phyloP scores from a whole-genome alignment of 106 monocot genomes.

The Allium sativum region DNA sequence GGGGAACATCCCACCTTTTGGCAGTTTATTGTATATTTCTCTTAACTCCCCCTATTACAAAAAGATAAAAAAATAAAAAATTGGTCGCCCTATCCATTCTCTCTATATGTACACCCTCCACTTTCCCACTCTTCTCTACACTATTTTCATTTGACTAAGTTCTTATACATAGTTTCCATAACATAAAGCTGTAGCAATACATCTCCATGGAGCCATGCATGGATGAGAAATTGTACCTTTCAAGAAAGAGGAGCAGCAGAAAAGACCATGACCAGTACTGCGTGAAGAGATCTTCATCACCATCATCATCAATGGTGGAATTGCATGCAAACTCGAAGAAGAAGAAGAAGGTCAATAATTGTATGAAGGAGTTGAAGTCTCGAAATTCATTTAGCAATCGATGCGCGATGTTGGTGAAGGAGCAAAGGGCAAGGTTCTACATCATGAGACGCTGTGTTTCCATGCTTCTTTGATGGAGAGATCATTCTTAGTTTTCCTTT shows the following conservation, averaged over 20 bases:
- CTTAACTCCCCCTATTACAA: neutral
- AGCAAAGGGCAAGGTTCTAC: slow-evolving; percentile 43
- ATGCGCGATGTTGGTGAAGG: slow-evolving; percentile 20
- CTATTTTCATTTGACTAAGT: neutral
- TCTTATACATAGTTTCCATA: neutral
- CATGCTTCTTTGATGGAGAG: slow-evolving; percentile 54
- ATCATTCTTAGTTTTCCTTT: slow-evolving; percentile 12
- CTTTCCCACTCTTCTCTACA: neutral
- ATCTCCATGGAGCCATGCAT: slow-evolving; percentile 21
- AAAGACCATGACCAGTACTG: neutral
- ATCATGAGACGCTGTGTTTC: slow-evolving; percentile 50
- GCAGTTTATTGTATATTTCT: neutral
- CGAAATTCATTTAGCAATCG: neutral
- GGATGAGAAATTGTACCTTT: slow-evolving; percentile 27
- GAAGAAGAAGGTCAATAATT: neutral
- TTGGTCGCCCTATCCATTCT: neutral
- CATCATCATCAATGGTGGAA: neutral
- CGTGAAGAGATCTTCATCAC: neutral
- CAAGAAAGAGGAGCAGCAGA: slow-evolving; percentile 18
- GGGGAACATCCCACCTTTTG: neutral
- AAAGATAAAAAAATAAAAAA: too few species aligned
- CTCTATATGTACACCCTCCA: slow-evolving; percentile 1
- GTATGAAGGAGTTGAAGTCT: neutral
- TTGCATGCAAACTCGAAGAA: too few species aligned
- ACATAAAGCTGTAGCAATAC: neutral